phyloP scores from a whole-genome alignment of 257 asterid genomes.

The Henckelia pumila region DNA sequence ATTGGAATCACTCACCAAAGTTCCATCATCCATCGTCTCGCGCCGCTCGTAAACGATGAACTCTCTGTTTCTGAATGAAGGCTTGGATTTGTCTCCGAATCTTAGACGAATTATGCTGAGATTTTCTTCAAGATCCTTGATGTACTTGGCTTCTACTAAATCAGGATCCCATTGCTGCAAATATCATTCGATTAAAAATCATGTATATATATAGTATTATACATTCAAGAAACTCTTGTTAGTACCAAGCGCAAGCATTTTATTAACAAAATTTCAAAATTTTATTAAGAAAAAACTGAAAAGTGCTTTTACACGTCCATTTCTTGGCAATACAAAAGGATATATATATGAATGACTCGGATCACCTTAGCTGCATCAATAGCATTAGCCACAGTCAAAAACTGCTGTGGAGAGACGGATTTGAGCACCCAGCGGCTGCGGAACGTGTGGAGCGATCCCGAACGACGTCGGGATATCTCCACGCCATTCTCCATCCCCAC shows the following conservation, averaged over 20 bases:
- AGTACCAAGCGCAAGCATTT: no score
- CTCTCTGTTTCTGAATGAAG: conserved; percentile 86
- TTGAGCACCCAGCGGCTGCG: conserved; percentile 74
- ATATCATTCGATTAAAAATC: neutral
- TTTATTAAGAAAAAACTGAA: no score
- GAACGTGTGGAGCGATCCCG: conserved; percentile 72
- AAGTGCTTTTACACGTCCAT: no score
- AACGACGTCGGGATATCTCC: conserved; percentile 71
- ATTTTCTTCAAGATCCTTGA: conserved; percentile 75
- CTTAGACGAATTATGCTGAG: conserved; percentile 73
- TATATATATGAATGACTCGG: neutral
- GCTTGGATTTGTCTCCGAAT: conserved; percentile 78
- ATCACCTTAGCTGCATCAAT: conserved; percentile 86
- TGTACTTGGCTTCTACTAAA: conserved; percentile 71
- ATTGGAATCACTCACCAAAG: conserved; percentile 44
- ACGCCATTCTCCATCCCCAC: conserved; percentile 63
- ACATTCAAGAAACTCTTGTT: no score
- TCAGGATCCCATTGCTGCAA: conserved; percentile 86
- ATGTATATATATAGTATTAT: no score
- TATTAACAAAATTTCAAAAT: no score
- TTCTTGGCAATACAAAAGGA: no score
- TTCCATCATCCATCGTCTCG: conserved; percentile 92
- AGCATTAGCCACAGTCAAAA: conserved; percentile 79
- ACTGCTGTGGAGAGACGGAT: conserved; percentile 73
- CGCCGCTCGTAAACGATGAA: conserved; percentile 88